Evolutionary conservation across 768 basidiomycete species (phyloP), one percentile per base, ranked within the genome.

Genomic region (Lentinula sp.): DNA sequence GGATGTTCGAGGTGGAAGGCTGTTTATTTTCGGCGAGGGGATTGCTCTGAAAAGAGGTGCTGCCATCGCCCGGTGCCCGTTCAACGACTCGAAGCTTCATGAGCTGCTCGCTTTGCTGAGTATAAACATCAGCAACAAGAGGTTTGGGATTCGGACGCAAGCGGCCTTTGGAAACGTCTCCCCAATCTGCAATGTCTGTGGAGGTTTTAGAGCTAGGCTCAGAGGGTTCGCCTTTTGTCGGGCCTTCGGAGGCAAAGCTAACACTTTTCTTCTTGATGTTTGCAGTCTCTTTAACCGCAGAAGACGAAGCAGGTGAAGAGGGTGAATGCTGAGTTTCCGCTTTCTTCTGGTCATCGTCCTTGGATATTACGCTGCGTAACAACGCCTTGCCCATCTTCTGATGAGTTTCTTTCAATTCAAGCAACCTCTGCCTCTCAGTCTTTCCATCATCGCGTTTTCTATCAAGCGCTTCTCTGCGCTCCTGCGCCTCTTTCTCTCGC

Each of bases 311-410:
- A 23, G 49, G 1, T 13, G 49, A 50, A 23, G 16, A 18, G 13
- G 49, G 12, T 23, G 49, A 50, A 1, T 33, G 37, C 20, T 12
- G 56, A 43, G 72, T 71, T 33, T 76, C 73, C 39, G 73, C 79
- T 42, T 57, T 20, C 57, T 48, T 33, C 18, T 28, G 35, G 6
- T 39, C 37, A 41, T 72, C 66, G 59, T 76, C 76, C 56, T 71
- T 76, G 16, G 76, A 71, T 6, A 77, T 71, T 59, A 81, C 68
- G 60, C 79, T 79, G 50, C 71, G 70, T 43, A 91, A 61, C 42
- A 92, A 75, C 0, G 88, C 84, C 65, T 79, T 84, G 2, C 89
- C 90, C 88, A 93, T 90, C 73, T 84, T 89, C 76, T 84, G 88
- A 70, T 90, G 88, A 69, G 90, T 73, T 61, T 86, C 79, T 60